Percentiles rank a stretch among this genome's conserved stretches.
Conservation (phyloP, 2,329 filamentous ascomycete species). For the Cadophora gregata region DNA sequence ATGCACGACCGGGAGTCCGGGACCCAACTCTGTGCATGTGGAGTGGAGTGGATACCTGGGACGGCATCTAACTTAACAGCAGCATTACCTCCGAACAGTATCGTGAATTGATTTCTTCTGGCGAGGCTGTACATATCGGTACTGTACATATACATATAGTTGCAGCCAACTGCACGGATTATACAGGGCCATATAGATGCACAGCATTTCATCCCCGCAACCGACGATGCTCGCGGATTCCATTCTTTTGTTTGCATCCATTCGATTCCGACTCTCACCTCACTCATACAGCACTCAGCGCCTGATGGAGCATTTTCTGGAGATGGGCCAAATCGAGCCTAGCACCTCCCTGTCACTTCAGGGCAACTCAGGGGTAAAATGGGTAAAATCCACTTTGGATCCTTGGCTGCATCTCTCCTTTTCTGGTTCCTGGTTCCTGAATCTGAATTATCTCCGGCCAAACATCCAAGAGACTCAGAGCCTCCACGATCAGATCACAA, state of each 20-base stretch:
- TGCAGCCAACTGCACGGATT: not conserved
- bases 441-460: too few species aligned
- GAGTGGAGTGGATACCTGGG: too few species aligned
- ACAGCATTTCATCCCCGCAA: not conserved
- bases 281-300: not conserved
- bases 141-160: not conserved
- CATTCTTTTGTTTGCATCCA: not conserved
- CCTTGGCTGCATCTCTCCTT: not conserved
- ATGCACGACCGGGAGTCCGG: not conserved
- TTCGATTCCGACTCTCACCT: too few species aligned
- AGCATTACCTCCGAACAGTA: not conserved
- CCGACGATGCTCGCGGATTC: not conserved
- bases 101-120: not conserved
- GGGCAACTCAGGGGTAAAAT: slow-evolving; percentile 5
- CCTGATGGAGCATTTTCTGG: slow-evolving; percentile 7
- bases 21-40: too few species aligned
- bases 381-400: not conserved
- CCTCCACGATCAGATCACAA: not conserved
- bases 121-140: not conserved
- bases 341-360: not conserved
- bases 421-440: not conserved
- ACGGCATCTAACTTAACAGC: not conserved
- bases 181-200: not conserved
- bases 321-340: not conserved
- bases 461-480: not conserved